Evolutionary conservation across 768 basidiomycete species (phyloP), one percentile per base, ranked within the genome.

Genomic region (Jaapia argillacea): DNA sequence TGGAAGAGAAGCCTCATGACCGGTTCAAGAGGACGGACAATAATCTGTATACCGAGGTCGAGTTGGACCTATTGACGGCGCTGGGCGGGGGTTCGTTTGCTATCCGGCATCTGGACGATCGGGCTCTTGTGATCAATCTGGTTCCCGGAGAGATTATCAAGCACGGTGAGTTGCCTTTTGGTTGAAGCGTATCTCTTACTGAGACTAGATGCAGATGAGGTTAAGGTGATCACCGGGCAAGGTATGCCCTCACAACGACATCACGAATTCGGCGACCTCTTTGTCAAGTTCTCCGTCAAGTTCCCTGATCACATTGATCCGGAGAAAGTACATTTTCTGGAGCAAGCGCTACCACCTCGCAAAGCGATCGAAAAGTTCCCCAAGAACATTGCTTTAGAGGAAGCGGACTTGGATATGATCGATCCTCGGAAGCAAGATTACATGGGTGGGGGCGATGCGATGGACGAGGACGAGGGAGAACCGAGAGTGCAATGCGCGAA

Each of bases 191-290:
- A 33, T 10, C 16, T 40, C 37, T 41, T 7, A 21, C 20, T 42
- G 13, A 24, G 24, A 39, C 24, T 49, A 13, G 36, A 51, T 44
- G 40, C 54, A 93, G 94, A 85, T 48, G 82, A 85, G 36, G 57
- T 92, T 56, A 97, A 96, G 66, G 82, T 93, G 51, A 84, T 99
- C 53, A 76, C 76, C 40, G 88, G 86, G 4, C 93, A 98, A 66
- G 96, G 96, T 48, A 99, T 99, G 96, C 96, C 94, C 10, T 97
- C 96, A 41, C 87, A 87, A 62, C 81, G 96, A 48, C 94, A 98
- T 65, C 96, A 98, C 66, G 92, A 99, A 58, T 77, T 81, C 31
- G 96, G 96, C 28, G 91, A 98, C 64, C 75, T 99, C 47, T 91
- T 78, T 59, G 74, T 99, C 63, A 85, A 81, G 58, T 66, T 98